These are phyloP conservation scores for Hypoxylon sp. DNA, from an alignment of 2,329 filamentous ascomycete genomes.

Conservation along the genomic window DNA sequence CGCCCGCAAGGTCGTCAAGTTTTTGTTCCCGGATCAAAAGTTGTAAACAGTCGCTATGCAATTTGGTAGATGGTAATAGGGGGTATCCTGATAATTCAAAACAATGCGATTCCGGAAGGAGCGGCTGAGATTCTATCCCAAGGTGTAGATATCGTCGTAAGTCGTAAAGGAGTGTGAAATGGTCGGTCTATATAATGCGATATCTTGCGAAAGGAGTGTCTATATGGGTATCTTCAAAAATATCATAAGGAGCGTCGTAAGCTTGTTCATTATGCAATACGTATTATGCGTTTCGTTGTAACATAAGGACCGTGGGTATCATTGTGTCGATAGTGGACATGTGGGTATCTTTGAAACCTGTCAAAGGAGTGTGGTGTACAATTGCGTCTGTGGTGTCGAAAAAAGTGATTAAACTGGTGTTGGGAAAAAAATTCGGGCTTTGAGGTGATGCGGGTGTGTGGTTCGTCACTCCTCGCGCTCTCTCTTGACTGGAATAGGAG, in stretches of 20 bases:
- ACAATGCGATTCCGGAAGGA: slow-evolving; percentile 55
- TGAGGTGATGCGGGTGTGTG: slow-evolving; percentile 23
- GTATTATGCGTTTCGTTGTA: slow-evolving; percentile 51
- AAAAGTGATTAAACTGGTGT: slow-evolving; percentile 47
- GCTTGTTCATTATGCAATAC: slow-evolving; percentile 54
- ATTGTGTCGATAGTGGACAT: slow-evolving; percentile 57
- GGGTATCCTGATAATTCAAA: slow-evolving; percentile 56
- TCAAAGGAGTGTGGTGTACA: slow-evolving; percentile 58
- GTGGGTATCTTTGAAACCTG: slow-evolving; percentile 54
- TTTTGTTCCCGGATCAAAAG: slow-evolving; percentile 51
- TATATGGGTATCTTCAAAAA: slow-evolving; percentile 60
- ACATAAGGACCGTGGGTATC: slow-evolving; percentile 55
- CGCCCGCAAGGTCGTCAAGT: slow-evolving; percentile 50
- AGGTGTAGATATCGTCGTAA: slow-evolving; percentile 57
- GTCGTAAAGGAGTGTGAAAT: slow-evolving; percentile 54
- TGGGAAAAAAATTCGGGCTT: slow-evolving; percentile 40
- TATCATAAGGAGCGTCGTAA: slow-evolving; percentile 59
- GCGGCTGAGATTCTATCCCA: slow-evolving; percentile 57
- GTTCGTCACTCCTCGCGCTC: slow-evolving; percentile 54
- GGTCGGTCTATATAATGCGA: slow-evolving; percentile 55
- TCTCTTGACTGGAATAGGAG: slow-evolving; percentile 54
- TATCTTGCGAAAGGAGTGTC: slow-evolving; percentile 61
- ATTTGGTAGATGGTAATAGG: slow-evolving; percentile 61
- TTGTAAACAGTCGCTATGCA: slow-evolving; percentile 70
- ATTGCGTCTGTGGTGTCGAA: slow-evolving; percentile 55